Base-by-base conservation (phyloP, 176 grass and related monocot genomes). In the Carex littledalei region DNA sequence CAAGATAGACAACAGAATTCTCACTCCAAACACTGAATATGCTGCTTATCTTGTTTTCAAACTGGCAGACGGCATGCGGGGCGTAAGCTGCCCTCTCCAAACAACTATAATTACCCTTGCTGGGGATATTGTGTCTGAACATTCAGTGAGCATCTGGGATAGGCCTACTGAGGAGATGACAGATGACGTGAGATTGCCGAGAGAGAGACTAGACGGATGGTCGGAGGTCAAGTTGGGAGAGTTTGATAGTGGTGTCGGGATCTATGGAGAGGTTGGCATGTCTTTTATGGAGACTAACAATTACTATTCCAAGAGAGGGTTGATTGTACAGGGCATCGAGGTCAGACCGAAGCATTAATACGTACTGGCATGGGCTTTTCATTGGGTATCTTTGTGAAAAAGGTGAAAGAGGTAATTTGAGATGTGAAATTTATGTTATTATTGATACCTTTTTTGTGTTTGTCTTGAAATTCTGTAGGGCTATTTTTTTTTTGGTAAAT, bases 301-400 rank as follows among this genome's bases (percentile, higher is more conserved):
- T 26, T 45, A 45, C 43, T 45, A 45, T 45, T 8, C 43, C 43
- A 45, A 45, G 91, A 78, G 64, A 3, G 91, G 93, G 1, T 88
- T 95, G 81, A 79, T 93, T 80, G 83, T 95, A 49, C 91, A 88
- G 5, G 93, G 93, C 39, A 83, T 95, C 47, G 93, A 95, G 16
- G 75, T 95, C 18, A 78, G 87, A 82, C 91, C 90, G 66, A 94
- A 92, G 1, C 64, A 84, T 18, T 20, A 65, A 2, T 78, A 6
- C 78, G 12, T 31, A 39, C 31, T 41, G n/a, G n/a, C n/a, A n/a
- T n/a, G 1, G 1, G 22, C 13, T 55, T 55, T 16, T 54, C 1
- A 4, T 11, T 14, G 9, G 13, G 12, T 67, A 39, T 69, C 43
- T 8, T 59, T 59, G 0, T 59, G 3, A 10, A 72, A 47, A 20